Evolutionary conservation across 306 rosid genomes (phyloP), one percentile per base, ranked within the genome.

Genomic region (Medicago arabica): DNA sequence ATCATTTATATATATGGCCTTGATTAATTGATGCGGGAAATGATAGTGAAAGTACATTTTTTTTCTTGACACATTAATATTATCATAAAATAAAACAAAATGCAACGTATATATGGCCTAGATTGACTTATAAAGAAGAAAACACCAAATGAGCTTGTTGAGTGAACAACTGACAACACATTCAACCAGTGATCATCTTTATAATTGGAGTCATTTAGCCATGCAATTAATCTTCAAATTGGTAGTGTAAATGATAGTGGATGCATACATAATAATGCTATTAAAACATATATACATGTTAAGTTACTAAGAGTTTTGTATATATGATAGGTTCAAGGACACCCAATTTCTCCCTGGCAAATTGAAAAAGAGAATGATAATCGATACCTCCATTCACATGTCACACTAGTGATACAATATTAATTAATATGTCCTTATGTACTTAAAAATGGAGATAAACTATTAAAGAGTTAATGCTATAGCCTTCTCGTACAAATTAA

Each of bases 91-190:
- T 58, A 19, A 53, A 53, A 43, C 4, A 46, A 46, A 46, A 13
- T 13, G 51, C 51, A 13, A 28, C 34, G 14, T 25, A 13, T 23
- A 58, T 58, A 23, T 58, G n/a, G 64, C 8, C 64, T 58, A 11
- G 64, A 58, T 58, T 23, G 38, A 55, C 34, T 9, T 9, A 5
- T 58, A 58, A 23, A 21, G 39, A 58, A 11, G 16, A 58, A 23
- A 23, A 25, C 15, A 57, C 16, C 16, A 58, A 58, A 23, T 25
- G 5, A 23, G 9, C 6, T 12, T 54, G 64, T 58, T 4, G 38
- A 58, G 64, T 58, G 64, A 58, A 23, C 9, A 58, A 23, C 64
- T 58, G 64, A 58, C 64, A 58, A 58, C 64, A 58, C 38, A 3
- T 58, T 23, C 64, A 53, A 0, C n/a, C 13, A 57, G 63, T 57